Evolutionary conservation across 768 basidiomycete species (phyloP).

Genomic region (Sutorius australiensis): DNA sequence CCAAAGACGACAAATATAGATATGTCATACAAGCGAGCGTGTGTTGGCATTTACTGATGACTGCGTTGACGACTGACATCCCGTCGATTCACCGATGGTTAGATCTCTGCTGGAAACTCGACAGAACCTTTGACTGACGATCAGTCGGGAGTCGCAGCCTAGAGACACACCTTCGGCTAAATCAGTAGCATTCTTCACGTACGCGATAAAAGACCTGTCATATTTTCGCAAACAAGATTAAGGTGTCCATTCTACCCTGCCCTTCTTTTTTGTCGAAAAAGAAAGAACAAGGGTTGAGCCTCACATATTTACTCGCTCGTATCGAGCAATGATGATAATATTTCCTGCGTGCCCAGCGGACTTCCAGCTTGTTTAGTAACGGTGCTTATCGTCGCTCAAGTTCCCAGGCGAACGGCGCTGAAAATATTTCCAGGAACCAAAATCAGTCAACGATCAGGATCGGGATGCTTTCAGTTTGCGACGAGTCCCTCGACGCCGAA

Average conservation of each 20-base stretch:
- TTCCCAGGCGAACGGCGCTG: constrained; percentile 1
- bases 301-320: background rate
- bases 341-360: background rate
- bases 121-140: background rate
- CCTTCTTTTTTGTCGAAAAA: background rate
- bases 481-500: background rate
- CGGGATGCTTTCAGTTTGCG: no score
- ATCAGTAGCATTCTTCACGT: background rate
- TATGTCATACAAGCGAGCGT: background rate
- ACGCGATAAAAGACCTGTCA: background rate
- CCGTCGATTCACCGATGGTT: background rate
- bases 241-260: background rate
- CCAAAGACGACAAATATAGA: no score
- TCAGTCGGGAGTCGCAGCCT: background rate
- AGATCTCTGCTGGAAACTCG: background rate
- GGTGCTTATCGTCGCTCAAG: background rate
- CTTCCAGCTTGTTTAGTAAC: background rate
- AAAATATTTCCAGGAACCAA: background rate
- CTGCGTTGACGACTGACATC: background rate
- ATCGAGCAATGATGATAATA: background rate
- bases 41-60: no score
- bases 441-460: background rate
- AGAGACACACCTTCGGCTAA: background rate
- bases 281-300: no score
- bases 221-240: background rate